These are phyloP conservation scores for Phylloporus arenicola DNA, from an alignment of 768 basidiomycete genomes.

Conservation along the genomic window DNA sequence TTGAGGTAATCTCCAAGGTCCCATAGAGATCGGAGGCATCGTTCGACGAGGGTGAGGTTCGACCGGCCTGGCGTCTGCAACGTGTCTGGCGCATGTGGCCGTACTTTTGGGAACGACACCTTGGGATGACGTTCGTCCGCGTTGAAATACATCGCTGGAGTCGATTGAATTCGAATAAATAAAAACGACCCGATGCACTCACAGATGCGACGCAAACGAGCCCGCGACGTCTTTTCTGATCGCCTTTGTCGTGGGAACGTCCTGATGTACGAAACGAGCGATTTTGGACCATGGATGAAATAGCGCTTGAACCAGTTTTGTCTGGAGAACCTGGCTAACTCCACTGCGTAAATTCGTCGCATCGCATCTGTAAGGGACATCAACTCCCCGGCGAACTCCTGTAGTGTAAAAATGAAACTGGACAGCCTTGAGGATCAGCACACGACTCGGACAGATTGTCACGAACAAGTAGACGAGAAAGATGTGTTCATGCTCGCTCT, in stretches of 20 bases:
- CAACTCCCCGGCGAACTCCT: slow-evolving; percentile 88
- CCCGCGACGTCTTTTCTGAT: slow-evolving; percentile 12
- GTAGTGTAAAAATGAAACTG: slow-evolving; percentile 94
- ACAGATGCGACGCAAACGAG: slow-evolving; percentile 40
- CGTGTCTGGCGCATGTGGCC: slow-evolving; percentile 80
- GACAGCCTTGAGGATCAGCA: slow-evolving; percentile 8
- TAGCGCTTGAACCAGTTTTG: slow-evolving; percentile 39
- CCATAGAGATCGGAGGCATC: slow-evolving; percentile 70
- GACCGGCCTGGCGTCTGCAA: slow-evolving; percentile 68
- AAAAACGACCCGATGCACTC: not conserved
- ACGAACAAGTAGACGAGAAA: slow-evolving; percentile 91
- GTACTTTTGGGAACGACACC: slow-evolving; percentile 75
- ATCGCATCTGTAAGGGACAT: slow-evolving; percentile 80
- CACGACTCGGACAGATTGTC: not conserved
- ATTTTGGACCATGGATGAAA: slow-evolving; percentile 22
- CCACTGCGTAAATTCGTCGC: slow-evolving; percentile 66
- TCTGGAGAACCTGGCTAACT: slow-evolving; percentile 40
- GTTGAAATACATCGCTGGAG: slow-evolving; percentile 49
- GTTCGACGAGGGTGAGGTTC: slow-evolving; percentile 55
- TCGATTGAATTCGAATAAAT: slow-evolving; percentile 3
- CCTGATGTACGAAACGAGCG: slow-evolving; percentile 19
- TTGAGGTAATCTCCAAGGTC: slow-evolving; percentile 54
- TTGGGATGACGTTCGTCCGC: slow-evolving; percentile 43
- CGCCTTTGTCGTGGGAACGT: slow-evolving; percentile 11
- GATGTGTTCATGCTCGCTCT: slow-evolving; percentile 70